Base-by-base conservation (phyloP, 768 basidiomycete genomes). In the Hysterangium stoloniferum region DNA sequence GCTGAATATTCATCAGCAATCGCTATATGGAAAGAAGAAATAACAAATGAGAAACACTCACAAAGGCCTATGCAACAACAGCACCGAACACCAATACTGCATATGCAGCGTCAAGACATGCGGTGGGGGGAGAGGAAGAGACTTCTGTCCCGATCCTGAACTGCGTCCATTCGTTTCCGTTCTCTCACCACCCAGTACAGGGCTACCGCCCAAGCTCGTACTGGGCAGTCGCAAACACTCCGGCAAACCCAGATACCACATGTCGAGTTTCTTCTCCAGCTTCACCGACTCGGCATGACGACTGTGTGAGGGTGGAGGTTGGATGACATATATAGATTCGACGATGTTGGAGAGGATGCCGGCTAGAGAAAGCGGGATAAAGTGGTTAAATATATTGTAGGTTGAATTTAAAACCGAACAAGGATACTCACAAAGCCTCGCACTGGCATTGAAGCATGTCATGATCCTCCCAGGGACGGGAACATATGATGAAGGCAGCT, bases 21-120 rank as follows among this genome's bases (percentile, higher is more conserved):
- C 32, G 35, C 17, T 52, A 46, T 54, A 29, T 59, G 17, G 61
- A 45, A 12, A 52, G 51, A 22, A 8, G 54, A 32, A 32, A 38
- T 13, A 20, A 2, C 7, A 17, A 43, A 4, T 32, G 53, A 25
- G 43, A 36, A 15, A 13, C 22, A 74, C 86, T 73, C 64, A 88
- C 86, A 87, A 90, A 13, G 84, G 85, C 45, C 87, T 75, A 63
- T 89, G 77, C 33, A 89, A 70, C 32, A 90, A 68, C 11, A 90
- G 69, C 4, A 89, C 80, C 15, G 84, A 73, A 6, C 77, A 79
- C 78, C 84, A 86, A 61, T 90, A 89, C 55, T 84, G 73, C 50
- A 86, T 72, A 57, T 90, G 84, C 35, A 89, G 66, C 40, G 78
- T 73, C 27, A 88, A 62, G 22, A 88, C 72, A 47, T 82, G 78